Percentiles rank a stretch among this genome's conserved stretches.
Evolutionary conservation across 106 monocot species (phyloP).

Genomic region (Allium fistulosum): DNA sequence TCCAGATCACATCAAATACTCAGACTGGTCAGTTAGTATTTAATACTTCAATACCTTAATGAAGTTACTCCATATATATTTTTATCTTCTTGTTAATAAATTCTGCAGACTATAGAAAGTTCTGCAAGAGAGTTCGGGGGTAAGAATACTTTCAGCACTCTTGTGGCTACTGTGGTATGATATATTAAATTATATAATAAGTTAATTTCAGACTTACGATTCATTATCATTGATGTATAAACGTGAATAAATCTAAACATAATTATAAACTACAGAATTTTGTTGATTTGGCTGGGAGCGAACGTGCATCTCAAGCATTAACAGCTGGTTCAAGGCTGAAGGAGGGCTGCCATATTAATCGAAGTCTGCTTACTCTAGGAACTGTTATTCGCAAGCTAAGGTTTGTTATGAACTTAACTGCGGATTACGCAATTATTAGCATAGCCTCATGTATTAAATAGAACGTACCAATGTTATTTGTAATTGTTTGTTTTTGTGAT

Average conservation of each 20-base stretch:
- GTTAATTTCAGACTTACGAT: too few relatives aligned
- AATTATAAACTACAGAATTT: conserved; percentile 34
- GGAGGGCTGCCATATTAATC: conserved; percentile 72
- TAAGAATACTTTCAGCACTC: conserved; percentile 32
- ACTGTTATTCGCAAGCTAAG: conserved; percentile 73
- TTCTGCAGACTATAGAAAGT: conserved; percentile 54
- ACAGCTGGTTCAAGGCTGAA: conserved; percentile 61
- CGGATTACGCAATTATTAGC: too few relatives aligned
- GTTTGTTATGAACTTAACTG: neutral
- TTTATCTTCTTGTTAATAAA: too few relatives aligned
- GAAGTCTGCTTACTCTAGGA: conserved; percentile 66
- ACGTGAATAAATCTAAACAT: too few relatives aligned
- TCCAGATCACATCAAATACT: conserved; percentile 98
- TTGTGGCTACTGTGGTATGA: conserved; percentile 63
- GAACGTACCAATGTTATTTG: neutral
- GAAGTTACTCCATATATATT: too few relatives aligned
- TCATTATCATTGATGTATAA: too few relatives aligned
- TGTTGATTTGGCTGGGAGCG: conserved; percentile 78
- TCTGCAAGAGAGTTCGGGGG: conserved; percentile 25
- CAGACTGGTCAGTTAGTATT: conserved; percentile 42
- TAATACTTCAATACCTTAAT: too few relatives aligned
- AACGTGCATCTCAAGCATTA: conserved; percentile 57
- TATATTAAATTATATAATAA: too few relatives aligned
- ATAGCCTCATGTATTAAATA: neutral
- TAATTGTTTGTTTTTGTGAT: neutral